Percentiles rank a stretch among this genome's conserved stretches.
phyloP scores from a whole-genome alignment of 75 land plant species.

The Pinus taeda region DNA sequence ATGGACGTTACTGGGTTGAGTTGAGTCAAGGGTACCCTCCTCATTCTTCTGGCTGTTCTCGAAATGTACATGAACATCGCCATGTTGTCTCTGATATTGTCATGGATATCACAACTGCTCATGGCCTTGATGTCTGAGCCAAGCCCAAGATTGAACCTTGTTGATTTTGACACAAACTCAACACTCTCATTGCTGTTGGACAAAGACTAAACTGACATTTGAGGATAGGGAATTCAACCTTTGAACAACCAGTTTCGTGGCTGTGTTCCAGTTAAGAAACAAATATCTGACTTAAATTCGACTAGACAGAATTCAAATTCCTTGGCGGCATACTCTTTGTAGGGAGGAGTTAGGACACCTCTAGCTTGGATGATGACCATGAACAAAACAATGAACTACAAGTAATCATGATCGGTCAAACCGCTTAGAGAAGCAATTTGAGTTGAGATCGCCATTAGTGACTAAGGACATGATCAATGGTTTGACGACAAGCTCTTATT shows the following conservation, averaged over 20 bases:
- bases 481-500: too few relatives aligned
- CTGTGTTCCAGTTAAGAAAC: conserved; percentile 49
- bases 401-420: too few relatives aligned
- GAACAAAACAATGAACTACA: conserved; percentile 75
- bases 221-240: conserved; percentile 51
- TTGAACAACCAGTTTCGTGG: conserved; percentile 63
- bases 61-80: conserved; percentile 97
- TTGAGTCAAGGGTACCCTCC: conserved; percentile 92
- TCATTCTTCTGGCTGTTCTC: conserved; percentile 92
- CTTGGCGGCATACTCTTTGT: conserved; percentile 79
- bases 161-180: conserved; percentile 6
- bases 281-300: conserved; percentile 67
- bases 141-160: conserved; percentile 11
- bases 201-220: neutral
- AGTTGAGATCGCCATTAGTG: too few relatives aligned
- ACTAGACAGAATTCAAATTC: conserved; percentile 87
- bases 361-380: conserved; percentile 72
- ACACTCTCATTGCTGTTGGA: neutral
- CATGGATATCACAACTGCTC: conserved; percentile 15
- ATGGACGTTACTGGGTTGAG: conserved; percentile 72
- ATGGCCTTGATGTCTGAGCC: neutral
- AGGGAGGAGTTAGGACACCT: conserved; percentile 80
- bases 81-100: conserved; percentile 28
- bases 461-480: too few relatives aligned
- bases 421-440: too few relatives aligned